phyloP scores from a whole-genome alignment of 2,329 filamentous ascomycete genomes.

The Atkinsonella texensis region DNA sequence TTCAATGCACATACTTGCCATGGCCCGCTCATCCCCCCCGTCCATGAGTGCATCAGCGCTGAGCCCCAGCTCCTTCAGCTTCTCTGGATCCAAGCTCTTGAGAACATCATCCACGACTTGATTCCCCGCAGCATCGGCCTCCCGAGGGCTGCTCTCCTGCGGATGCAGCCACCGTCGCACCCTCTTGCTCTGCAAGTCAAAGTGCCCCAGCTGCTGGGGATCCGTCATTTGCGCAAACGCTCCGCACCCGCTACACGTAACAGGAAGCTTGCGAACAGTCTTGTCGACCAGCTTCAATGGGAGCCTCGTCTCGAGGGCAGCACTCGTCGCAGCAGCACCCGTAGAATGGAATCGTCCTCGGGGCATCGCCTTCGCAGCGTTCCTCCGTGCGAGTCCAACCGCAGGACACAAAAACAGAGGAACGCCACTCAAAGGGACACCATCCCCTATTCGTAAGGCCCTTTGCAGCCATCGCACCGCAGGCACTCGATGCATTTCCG shows the following conservation, averaged over 20 bases:
- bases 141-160: slow-evolving; percentile 8
- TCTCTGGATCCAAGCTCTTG: slow-evolving; percentile 26
- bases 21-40: not conserved
- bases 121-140: slow-evolving; percentile 25
- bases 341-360: slow-evolving; percentile 14
- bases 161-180: slow-evolving; percentile 34
- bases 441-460: slow-evolving; percentile 30
- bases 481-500: slow-evolving; percentile 31
- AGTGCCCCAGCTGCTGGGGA: slow-evolving; percentile 43
- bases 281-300: not conserved
- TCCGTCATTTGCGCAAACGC: slow-evolving; percentile 47
- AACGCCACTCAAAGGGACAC: slow-evolving; percentile 23
- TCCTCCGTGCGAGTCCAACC: slow-evolving; percentile 15
- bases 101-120: slow-evolving; percentile 35
- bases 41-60: slow-evolving; percentile 27
- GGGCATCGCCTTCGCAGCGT: slow-evolving; percentile 10
- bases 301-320: not conserved
- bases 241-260: slow-evolving; percentile 52
- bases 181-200: slow-evolving; percentile 36
- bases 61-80: slow-evolving; percentile 34
- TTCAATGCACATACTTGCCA: slow-evolving; percentile 1
- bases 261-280: slow-evolving; percentile 29
- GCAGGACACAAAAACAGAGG: slow-evolving; percentile 38
- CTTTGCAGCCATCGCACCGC: slow-evolving; percentile 30
- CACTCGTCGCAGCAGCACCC: slow-evolving; percentile 8